A percentile compares a stretch with the other conserved stretches of the same genome.
These are phyloP conservation scores for Teunomyces pallodes DNA, from an alignment of 805 yeast genomes.

Conservation along the genomic window DNA sequence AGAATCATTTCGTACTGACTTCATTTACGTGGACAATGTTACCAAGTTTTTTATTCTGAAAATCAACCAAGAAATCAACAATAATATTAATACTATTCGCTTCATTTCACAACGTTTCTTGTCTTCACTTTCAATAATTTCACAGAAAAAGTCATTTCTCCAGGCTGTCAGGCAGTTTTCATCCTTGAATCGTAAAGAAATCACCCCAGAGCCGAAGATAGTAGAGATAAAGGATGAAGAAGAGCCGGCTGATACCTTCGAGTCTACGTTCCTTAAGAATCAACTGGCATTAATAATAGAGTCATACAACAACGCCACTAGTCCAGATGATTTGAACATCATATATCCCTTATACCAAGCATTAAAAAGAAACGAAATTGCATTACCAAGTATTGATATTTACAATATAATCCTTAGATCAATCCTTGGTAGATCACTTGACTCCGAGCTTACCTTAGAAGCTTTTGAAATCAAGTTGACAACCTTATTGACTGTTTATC, in stretches of 20 bases:
- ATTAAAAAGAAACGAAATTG: slow-evolving; percentile 33
- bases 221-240: background rate
- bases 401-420: slow-evolving; percentile 58
- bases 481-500: slow-evolving; percentile 61
- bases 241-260: slow-evolving; percentile 10
- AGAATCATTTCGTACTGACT: background rate
- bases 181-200: slow-evolving; percentile 5
- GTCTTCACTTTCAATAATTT: slow-evolving; percentile 20
- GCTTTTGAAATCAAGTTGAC: slow-evolving; percentile 61
- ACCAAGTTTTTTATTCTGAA: slow-evolving; percentile 27
- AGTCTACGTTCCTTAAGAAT: slow-evolving; percentile 15
- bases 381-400: slow-evolving; percentile 47
- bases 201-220: background rate
- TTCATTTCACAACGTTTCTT: slow-evolving; percentile 17
- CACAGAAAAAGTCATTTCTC: background rate
- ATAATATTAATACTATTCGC: slow-evolving; percentile 24
- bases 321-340: slow-evolving; percentile 26
- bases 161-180: slow-evolving; percentile 10
- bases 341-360: slow-evolving; percentile 42
- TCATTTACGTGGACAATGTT: slow-evolving; percentile 8
- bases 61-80: slow-evolving; percentile 28
- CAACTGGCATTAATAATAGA: slow-evolving; percentile 20
- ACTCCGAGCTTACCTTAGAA: slow-evolving; percentile 22
- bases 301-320: slow-evolving; percentile 13
- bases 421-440: slow-evolving; percentile 48